Conservation (phyloP, 2,329 filamentous ascomycete genomes). For the Fusarium oxysporum region DNA sequence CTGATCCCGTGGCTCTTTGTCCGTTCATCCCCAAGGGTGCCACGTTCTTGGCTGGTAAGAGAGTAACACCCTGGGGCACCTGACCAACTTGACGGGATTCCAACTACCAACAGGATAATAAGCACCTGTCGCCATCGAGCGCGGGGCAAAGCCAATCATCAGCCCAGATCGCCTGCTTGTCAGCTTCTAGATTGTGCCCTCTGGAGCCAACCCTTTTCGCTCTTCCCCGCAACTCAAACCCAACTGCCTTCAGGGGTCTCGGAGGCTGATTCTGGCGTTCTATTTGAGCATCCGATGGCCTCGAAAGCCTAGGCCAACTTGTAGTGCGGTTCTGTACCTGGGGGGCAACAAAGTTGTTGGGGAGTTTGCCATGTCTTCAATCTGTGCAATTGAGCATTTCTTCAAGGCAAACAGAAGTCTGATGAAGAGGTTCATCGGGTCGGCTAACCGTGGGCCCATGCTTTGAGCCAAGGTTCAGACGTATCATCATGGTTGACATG, state of each 20-base stretch:
- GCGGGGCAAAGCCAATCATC: constrained; percentile 34
- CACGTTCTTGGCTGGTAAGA: constrained; percentile 35
- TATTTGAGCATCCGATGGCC: not conserved
- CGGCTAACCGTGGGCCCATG: constrained; percentile 30
- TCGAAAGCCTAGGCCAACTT: not conserved
- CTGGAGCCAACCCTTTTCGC: constrained; percentile 5
- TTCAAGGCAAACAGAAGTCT: not conserved
- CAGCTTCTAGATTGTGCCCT: constrained; percentile 18
- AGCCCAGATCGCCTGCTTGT: constrained; percentile 20
- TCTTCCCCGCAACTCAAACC: constrained; percentile 29
- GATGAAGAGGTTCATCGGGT: not conserved
- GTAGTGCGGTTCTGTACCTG: not conserved
- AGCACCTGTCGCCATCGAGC: constrained; percentile 27
- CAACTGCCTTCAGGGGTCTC: constrained; percentile 34
- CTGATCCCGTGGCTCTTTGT: constrained; percentile 27
- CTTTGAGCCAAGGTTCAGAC: not conserved
- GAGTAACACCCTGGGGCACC: constrained; percentile 22
- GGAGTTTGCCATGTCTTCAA: not conserved
- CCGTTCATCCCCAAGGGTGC: constrained; percentile 19
- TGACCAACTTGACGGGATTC: constrained; percentile 22
- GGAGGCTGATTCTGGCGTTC: constrained; percentile 14
- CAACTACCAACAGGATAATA: constrained; percentile 13
- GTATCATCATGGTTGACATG: constrained; percentile 11
- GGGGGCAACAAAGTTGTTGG: constrained; percentile 5
- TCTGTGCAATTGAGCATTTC: constrained; percentile 1